Base-by-base conservation (phyloP, 495 filamentous ascomycete genomes). In the Melanomma pulvis-pyrius region DNA sequence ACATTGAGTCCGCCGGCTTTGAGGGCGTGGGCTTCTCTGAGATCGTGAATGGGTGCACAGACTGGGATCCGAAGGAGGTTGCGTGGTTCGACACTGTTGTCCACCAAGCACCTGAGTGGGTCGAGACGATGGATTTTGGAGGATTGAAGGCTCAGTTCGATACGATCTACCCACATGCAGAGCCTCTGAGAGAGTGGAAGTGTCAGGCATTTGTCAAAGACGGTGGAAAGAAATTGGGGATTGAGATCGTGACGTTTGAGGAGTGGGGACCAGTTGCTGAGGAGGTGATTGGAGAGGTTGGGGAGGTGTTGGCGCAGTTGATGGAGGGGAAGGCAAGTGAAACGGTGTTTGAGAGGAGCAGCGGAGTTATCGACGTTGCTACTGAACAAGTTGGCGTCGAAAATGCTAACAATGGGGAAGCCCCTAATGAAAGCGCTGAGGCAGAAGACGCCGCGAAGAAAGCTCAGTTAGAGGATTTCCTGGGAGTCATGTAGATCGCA, bases 21-120 rank as follows among this genome's bases (percentile, higher is more conserved):
- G 71, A 73, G 46, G 30, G 36, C 25, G 65, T 87, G 0, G 85
- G 85, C 7, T 83, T 84, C 77, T 71, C 80, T 2, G 83, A 87
- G 46, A 89, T 88, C 51, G 79, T 87, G 61, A 73, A 80, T 26
- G 71, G 82, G 34, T 88, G 85, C 70, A 87, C 83, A 8, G 77
- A 83, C 53, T 87, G 85, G 86, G 82, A 84, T 36, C 30, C 50
- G 26, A 28, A 44, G 8, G 51, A 60, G 13, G 47, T 68, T 3
- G 25, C 28, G 0, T 71, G 61, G 67, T 73, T 73, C 47, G 71
- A 73, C 49, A 47, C 53, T 21, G 64, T 73, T 0, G 71, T 73
- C 22, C 71, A 73, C 44, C 67, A 73, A 28, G 71, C 71, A 11
- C 52, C 71, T 11, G 21, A 34, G 11, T 61, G 54, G 49, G 48